These are phyloP conservation scores for Zea luxurians DNA, from an alignment of 176 grass and related monocot species.

Conservation along the genomic window DNA sequence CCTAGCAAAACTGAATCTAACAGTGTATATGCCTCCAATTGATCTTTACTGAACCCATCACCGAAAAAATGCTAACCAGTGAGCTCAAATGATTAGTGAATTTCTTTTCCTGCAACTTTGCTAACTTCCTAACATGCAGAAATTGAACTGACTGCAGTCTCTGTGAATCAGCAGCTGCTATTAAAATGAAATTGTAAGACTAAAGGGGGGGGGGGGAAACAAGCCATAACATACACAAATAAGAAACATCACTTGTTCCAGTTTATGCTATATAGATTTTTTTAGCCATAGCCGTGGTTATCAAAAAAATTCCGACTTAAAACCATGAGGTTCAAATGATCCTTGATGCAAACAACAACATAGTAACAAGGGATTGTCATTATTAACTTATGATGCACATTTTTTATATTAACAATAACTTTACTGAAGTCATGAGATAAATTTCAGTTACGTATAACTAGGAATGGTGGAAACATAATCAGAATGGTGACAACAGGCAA, in stretches of 20 bases:
- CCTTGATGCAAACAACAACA: not conserved
- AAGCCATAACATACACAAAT: not conserved
- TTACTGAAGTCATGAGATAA: not conserved
- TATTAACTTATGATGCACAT: not conserved
- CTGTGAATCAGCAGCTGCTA: conserved; percentile 39
- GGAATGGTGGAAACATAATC: not conserved
- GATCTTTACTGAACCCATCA: conserved; percentile 32
- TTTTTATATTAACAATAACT: not conserved
- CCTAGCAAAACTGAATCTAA: conserved; percentile 36
- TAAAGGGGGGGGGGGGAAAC: not conserved
- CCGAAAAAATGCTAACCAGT: conserved; percentile 36
- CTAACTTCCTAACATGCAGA: conserved; percentile 38
- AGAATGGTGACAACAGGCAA: not conserved
- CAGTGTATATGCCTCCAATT: conserved; percentile 16
- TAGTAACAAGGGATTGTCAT: not conserved
- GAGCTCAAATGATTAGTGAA: conserved; percentile 33
- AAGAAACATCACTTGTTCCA: not conserved
- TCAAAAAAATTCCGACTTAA: not conserved
- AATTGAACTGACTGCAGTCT: conserved; percentile 22
- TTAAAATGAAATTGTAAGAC: conserved; percentile 38
- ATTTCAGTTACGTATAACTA: not conserved
- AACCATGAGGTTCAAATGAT: not conserved
- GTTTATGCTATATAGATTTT: not conserved
- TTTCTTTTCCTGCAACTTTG: conserved; percentile 41
- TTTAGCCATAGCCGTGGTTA: not conserved